Evolutionary conservation across 2,329 filamentous ascomycete species (phyloP).

Genomic region (Alternaria longipes): DNA sequence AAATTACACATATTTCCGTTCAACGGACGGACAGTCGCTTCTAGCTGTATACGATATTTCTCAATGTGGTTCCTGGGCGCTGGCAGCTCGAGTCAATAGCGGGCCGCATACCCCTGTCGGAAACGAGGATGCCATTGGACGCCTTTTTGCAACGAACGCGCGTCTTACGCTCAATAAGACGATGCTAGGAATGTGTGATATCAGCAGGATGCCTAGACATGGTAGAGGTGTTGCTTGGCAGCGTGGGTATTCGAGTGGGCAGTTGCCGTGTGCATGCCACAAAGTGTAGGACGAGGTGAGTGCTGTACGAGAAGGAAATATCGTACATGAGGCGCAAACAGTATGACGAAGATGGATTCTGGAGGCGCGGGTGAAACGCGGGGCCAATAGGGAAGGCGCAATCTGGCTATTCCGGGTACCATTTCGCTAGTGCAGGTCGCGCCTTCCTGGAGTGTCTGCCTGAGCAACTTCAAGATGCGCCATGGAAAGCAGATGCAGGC

Average conservation of each 20-base stretch:
- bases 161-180: constrained; percentile 18
- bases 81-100: constrained; percentile 14
- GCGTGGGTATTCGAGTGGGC: background rate
- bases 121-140: constrained; percentile 9
- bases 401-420: constrained; percentile 13
- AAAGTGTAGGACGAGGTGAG: background rate
- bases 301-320: background rate
- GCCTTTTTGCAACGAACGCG: constrained; percentile 22
- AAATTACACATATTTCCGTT: background rate
- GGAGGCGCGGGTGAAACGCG: constrained; percentile 21
- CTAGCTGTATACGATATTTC: background rate
- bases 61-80: constrained; percentile 3
- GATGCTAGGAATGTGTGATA: constrained; percentile 7
- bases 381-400: constrained; percentile 20
- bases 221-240: background rate
- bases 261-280: background rate
- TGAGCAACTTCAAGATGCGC: constrained; percentile 4
- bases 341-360: constrained; percentile 1
- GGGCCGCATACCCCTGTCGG: constrained; percentile 20
- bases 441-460: background rate
- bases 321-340: background rate
- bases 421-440: constrained; percentile 9
- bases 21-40: background rate
- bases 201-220: constrained; percentile 4
- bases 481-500: background rate